A percentile compares a stretch with the other conserved stretches of the same genome.
Evolutionary conservation across 176 grass and related monocot genomes (phyloP).

Genomic region (Oryza meyeriana): DNA sequence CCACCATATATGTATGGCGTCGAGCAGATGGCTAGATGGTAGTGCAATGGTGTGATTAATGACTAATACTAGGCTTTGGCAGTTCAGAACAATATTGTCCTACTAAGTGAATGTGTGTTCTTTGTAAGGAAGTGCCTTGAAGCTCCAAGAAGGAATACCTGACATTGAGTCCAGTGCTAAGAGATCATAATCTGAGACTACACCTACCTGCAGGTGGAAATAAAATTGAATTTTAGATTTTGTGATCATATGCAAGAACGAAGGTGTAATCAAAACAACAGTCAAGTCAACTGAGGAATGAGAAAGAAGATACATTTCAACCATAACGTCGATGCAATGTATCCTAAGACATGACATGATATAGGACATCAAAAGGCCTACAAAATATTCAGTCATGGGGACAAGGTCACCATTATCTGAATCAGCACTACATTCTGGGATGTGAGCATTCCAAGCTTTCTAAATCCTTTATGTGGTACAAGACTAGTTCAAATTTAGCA

Average conservation of each 20-base stretch:
- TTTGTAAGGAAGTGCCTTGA: slow-evolving; percentile 11
- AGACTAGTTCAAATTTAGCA: background rate
- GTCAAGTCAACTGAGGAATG: slow-evolving; percentile 1
- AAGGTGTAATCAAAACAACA: background rate
- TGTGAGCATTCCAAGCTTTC: background rate
- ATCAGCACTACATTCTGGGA: background rate
- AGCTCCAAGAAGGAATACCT: slow-evolving; percentile 47
- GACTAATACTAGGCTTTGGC: background rate
- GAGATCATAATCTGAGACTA: slow-evolving; percentile 97
- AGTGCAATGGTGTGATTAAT: background rate
- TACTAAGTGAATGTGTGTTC: background rate
- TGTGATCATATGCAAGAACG: background rate
- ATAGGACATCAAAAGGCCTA: background rate
- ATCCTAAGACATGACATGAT: background rate
- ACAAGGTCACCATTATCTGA: background rate
- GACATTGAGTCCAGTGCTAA: slow-evolving; percentile 86
- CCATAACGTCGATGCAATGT: background rate
- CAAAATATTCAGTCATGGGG: background rate
- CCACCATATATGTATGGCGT: background rate
- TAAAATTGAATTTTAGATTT: slow-evolving; percentile 5
- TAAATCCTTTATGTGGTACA: background rate
- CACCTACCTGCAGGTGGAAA: slow-evolving; percentile 70
- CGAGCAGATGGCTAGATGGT: background rate
- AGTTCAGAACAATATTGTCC: slow-evolving; percentile 1
- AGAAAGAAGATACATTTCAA: background rate